A percentile compares a stretch with the other conserved stretches of the same genome.
Evolutionary conservation across 2,329 filamentous ascomycete genomes (phyloP).

Genomic region (Cordyceps farinosa): DNA sequence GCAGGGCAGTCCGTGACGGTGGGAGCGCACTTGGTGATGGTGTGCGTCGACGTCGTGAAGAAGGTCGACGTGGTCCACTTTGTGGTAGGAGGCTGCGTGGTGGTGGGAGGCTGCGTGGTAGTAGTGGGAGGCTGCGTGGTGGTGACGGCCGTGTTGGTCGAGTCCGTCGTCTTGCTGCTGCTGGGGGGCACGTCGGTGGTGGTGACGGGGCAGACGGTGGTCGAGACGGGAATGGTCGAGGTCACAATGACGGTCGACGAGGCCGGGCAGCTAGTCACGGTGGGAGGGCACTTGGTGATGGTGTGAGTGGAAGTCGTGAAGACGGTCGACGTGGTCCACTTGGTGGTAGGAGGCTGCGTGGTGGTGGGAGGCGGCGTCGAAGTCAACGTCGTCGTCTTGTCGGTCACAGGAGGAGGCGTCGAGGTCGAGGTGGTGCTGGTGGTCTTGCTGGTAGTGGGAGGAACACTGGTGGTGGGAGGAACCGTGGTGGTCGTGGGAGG

Average conservation of each 20-base stretch:
- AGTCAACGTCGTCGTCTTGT: background rate
- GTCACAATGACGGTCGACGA: constrained; percentile 27
- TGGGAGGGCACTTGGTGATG: constrained; percentile 26
- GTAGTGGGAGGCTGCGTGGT: constrained; percentile 7
- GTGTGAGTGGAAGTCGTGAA: constrained; percentile 27
- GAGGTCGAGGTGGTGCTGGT: constrained; percentile 29
- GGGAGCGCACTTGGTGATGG: constrained; percentile 25
- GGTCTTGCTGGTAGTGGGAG: constrained; percentile 21
- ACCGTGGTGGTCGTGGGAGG: constrained; percentile 5
- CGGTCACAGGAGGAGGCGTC: background rate
- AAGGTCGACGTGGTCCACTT: constrained; percentile 32
- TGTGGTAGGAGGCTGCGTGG: constrained; percentile 17
- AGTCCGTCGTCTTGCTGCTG: background rate
- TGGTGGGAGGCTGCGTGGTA: constrained; percentile 10
- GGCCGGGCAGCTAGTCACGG: constrained; percentile 31
- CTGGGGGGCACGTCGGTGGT: background rate
- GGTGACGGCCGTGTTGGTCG: background rate
- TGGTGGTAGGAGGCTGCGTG: constrained; percentile 16
- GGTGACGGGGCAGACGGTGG: constrained; percentile 42
- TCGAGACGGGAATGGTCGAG: constrained; percentile 34
- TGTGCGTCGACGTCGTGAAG: constrained; percentile 27
- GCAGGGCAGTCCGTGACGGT: constrained; percentile 31
- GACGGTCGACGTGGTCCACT: constrained; percentile 31
- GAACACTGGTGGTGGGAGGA: background rate
- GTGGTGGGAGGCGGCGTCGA: constrained; percentile 10